Conservation (phyloP, 2,329 filamentous ascomycete species). For the Coniochaeta sp. region DNA sequence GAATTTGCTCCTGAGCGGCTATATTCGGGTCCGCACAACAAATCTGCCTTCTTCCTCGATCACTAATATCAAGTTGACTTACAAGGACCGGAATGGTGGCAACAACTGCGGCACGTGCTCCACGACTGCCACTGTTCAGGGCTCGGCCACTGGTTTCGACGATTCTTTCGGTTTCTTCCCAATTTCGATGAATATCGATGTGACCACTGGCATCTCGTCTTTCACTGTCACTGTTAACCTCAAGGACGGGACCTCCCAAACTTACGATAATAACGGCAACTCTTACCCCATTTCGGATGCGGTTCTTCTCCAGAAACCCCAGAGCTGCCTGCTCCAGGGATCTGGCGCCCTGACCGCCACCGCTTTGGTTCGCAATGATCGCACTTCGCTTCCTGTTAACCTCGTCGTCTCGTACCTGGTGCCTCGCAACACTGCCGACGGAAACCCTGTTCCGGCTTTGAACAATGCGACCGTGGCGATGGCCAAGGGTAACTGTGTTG, state of each 20-base stretch:
- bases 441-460: conserved; percentile 34
- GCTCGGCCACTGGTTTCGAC: conserved; percentile 48
- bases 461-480: conserved; percentile 29
- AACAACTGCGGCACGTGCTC: conserved; percentile 36
- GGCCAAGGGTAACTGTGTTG: conserved; percentile 34
- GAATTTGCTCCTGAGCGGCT: conserved; percentile 42
- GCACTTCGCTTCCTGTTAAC: conserved; percentile 29
- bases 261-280: conserved; percentile 50
- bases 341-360: conserved; percentile 35
- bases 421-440: conserved; percentile 22
- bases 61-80: conserved; percentile 41
- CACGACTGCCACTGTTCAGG: conserved; percentile 37
- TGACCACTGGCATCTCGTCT: conserved; percentile 53
- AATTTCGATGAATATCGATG: conserved; percentile 42
- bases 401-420: conserved; percentile 36
- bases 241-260: conserved; percentile 35
- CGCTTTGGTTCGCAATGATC: conserved; percentile 43
- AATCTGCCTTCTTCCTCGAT: conserved; percentile 33
- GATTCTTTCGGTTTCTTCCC: conserved; percentile 51
- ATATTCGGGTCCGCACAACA: conserved; percentile 51
- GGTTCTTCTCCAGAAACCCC: conserved; percentile 45
- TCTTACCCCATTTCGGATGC: conserved; percentile 47
- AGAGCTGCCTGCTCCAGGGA: conserved; percentile 45
- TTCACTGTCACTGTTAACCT: conserved; percentile 46
- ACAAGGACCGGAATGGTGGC: conserved; percentile 47